Percentiles rank a stretch among this genome's conserved stretches.
phyloP scores from a whole-genome alignment of 2,329 filamentous ascomycete genomes.

The Cladorrhinum sp. region DNA sequence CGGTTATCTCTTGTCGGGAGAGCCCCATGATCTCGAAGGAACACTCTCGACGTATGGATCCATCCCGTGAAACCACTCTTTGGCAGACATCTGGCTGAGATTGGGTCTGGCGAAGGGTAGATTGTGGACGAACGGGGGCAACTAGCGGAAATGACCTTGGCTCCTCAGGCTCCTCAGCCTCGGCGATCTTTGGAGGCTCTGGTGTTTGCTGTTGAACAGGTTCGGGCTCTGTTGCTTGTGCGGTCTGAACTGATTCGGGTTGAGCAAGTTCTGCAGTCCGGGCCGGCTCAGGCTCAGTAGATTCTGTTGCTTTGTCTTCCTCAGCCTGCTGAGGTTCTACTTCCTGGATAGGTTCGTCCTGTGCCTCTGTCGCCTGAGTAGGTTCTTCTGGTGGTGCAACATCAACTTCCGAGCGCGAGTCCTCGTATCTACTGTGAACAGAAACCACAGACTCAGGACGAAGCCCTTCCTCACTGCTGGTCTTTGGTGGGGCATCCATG shows the following conservation, averaged over 20 bases:
- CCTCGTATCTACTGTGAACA: neutral
- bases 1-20: neutral
- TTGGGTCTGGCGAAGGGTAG: neutral
- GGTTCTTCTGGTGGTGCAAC: neutral
- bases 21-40: constrained; percentile 6
- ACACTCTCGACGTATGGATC: neutral
- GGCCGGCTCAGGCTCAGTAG: neutral
- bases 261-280: too few relatives aligned
- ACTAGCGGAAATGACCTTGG: neutral
- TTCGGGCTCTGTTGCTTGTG: neutral
- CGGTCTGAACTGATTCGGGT: neutral
- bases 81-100: neutral
- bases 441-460: neutral
- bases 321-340: neutral
- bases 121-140: neutral
- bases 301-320: neutral
- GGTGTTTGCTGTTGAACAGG: neutral
- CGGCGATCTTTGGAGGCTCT: neutral
- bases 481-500: neutral
- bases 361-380: neutral
- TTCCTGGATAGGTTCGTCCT: neutral
- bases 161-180: neutral
- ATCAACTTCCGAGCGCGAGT: neutral
- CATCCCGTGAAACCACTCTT: neutral
- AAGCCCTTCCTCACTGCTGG: neutral